Evolutionary conservation across 352 stramenopile genomes (phyloP), one percentile per base, ranked within the genome.

Genomic region (Globisporangium parvum): DNA sequence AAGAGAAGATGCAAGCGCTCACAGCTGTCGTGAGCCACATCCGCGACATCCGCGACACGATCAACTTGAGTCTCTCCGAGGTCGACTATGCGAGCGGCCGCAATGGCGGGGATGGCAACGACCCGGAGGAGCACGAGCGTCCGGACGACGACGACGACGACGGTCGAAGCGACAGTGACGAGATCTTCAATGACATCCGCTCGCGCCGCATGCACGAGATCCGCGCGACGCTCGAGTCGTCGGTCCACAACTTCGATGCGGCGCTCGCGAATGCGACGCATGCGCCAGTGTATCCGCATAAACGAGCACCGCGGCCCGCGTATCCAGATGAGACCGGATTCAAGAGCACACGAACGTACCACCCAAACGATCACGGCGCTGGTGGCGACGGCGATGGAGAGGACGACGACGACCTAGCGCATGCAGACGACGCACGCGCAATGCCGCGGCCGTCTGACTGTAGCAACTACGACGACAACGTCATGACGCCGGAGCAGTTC

Each of bases 21-120:
- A 65, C 69, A 21, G 70, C 77, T 18, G 54, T 91, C 3, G 75
- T 86, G 26, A 67, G 78, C 28, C 73, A 87, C 42, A 85, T 85
- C 55, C 75, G 77, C 3, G 66, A 81, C 31, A 85, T 85, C 55
- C 75, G 76, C 21, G 75, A 88, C 23, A 88, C 75, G 14, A 84
- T 91, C 55, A 80, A 83, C 47, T 52, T 82, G 17, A 76, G 75
- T 1, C 75, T 91, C 21, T 85, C 72, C 0, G 77, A 91, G 21
- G 77, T 70, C 0, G 80, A 82, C 49, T 65, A 84, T 21, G 60
- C 56, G 23, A 64, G 55, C 35, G 59, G 69, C 35, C 61, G 75
- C 31, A 51, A 57, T 23, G 71, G 70, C n/a, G 69, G 71, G 28
- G 69, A 79, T 33, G 78, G 79, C 51, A 69, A 79, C 14, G 69